A percentile compares a stretch with the other conserved stretches of the same genome.
These are phyloP conservation scores for Rosa multiflora DNA, from an alignment of 306 rosid genomes.

Conservation along the genomic window DNA sequence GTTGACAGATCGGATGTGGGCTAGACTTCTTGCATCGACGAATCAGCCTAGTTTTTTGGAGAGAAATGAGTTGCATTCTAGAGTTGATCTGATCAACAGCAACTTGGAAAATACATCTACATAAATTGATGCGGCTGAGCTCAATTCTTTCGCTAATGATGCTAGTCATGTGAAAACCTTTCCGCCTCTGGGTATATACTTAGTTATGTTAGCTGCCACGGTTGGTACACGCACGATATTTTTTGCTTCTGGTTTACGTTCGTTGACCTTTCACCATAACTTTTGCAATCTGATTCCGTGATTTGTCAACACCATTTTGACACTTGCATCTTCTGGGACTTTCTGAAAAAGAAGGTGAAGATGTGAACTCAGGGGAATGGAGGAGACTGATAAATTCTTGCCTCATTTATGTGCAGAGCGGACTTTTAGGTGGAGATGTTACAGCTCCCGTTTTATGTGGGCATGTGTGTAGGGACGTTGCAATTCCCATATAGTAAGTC, in stretches of 20 bases:
- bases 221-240: neutral
- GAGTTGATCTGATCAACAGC: constrained; percentile 32
- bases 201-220: neutral
- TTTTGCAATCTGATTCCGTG: neutral
- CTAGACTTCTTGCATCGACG: constrained; percentile 90
- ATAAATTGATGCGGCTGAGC: constrained; percentile 23
- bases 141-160: neutral
- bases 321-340: neutral
- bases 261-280: neutral
- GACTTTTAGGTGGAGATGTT: neutral
- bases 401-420: neutral
- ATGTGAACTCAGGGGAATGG: neutral
- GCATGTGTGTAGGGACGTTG: neutral
- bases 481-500: neutral
- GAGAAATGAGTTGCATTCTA: constrained; percentile 29
- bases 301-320: constrained; percentile 5
- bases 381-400: neutral
- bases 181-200: neutral
- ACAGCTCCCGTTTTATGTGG: neutral
- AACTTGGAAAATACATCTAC: constrained; percentile 22
- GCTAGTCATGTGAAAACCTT: neutral
- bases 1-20: constrained; percentile 89
- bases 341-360: neutral
- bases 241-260: neutral
- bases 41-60: constrained; percentile 83